Evolutionary conservation across 176 grass and related monocot genomes (phyloP).

Genomic region (Aegilops umbellulata): DNA sequence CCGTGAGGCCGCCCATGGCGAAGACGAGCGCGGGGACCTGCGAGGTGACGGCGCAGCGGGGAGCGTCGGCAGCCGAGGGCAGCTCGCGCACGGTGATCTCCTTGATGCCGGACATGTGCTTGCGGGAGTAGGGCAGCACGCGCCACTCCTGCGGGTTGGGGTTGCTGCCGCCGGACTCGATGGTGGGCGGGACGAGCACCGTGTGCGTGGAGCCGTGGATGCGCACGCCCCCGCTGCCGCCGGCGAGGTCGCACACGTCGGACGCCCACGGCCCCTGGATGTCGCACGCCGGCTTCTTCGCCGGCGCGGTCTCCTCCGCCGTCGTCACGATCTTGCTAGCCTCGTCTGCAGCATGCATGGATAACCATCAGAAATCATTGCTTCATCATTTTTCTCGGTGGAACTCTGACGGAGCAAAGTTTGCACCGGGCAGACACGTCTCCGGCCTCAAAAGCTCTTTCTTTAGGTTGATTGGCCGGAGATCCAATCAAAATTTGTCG

Average conservation of each 20-base stretch:
- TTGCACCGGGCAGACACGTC: conserved; percentile 24
- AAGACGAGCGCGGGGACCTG: conserved; percentile 61
- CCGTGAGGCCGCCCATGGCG: conserved; percentile 70
- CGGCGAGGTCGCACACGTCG: conserved; percentile 51
- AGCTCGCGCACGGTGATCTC: conserved; percentile 57
- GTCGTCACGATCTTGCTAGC: neutral
- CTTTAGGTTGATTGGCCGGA: neutral
- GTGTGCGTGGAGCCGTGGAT: conserved; percentile 41
- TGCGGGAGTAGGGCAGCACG: conserved; percentile 59
- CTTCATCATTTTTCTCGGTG: neutral
- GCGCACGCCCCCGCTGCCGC: conserved; percentile 52
- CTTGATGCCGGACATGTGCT: conserved; percentile 49
- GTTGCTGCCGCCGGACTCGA: conserved; percentile 43
- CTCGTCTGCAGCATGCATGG: conserved; percentile 37
- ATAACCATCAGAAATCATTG: neutral
- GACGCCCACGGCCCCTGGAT: conserved; percentile 54
- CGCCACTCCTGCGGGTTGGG: conserved; percentile 61
- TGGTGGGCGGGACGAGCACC: conserved; percentile 45
- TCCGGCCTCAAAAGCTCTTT: neutral
- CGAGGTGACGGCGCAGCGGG: conserved; percentile 38
- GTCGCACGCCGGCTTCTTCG: conserved; percentile 64
- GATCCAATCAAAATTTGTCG: neutral
- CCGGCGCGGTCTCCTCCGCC: conserved; percentile 9
- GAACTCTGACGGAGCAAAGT: neutral
- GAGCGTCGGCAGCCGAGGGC: conserved; percentile 14